Percentiles rank a stretch among this genome's conserved stretches.
Evolutionary conservation across 768 basidiomycete genomes (phyloP).

Genomic region (Sporobolomyces pararoseus): DNA sequence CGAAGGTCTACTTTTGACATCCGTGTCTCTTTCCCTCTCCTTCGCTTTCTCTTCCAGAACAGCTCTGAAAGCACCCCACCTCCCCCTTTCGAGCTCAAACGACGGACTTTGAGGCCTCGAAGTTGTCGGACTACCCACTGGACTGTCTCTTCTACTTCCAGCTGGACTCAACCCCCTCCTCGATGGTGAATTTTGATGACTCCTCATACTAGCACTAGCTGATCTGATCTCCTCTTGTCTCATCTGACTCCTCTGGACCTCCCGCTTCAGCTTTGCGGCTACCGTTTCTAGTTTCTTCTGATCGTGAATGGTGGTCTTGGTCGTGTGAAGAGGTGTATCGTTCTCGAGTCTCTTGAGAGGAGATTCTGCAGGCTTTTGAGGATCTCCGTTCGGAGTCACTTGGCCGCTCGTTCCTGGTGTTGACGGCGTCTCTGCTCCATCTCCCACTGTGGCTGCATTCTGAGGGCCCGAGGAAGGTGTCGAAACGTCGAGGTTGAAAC

Average conservation of each 20-base stretch:
- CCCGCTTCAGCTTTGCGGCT: constrained; percentile 27
- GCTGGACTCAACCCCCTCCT: constrained; percentile 9
- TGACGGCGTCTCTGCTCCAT: neutral
- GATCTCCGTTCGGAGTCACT: neutral
- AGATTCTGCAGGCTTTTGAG: neutral
- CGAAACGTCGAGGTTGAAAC: neutral
- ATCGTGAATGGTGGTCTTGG: constrained; percentile 5
- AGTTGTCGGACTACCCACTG: neutral
- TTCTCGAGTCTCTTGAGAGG: neutral
- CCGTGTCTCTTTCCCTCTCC: neutral
- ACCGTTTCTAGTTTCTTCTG: constrained; percentile 28
- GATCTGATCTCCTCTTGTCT: constrained; percentile 20
- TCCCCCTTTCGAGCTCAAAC: neutral
- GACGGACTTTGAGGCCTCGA: neutral
- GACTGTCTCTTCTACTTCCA: neutral
- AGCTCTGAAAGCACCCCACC: constrained; percentile 6
- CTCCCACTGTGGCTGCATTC: no score
- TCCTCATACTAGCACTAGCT: constrained; percentile 1
- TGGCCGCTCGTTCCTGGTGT: neutral
- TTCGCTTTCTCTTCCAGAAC: constrained; percentile 7
- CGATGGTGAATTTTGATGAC: neutral
- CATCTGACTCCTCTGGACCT: constrained; percentile 22
- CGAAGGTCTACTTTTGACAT: neutral
- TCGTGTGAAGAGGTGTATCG: constrained; percentile 16
- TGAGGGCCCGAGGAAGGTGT: no score